Evolutionary conservation across 768 basidiomycete species (phyloP), one percentile per base, ranked within the genome.

Genomic region (Pisolithus orientalis): DNA sequence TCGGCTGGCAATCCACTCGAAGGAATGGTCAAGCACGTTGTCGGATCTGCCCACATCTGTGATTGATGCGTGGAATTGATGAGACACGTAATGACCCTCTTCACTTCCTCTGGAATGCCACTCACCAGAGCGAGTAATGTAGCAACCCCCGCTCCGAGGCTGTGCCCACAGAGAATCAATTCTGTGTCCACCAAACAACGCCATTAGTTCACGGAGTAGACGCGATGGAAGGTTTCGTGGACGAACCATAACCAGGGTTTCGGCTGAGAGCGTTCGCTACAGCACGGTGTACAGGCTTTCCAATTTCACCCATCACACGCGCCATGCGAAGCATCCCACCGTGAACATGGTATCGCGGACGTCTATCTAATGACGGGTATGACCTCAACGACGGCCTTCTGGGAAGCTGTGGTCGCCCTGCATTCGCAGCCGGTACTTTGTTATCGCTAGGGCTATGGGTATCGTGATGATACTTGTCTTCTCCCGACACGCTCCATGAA

Each of bases 21-120:
- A 43, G 75, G 71, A 37, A 76, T 72, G 6, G 80, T 93, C 39
- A 85, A 72, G 56, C 90, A 90, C 2, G 84, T 91, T 56, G 71
- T 76, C 17, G 87, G 87, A 62, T 90, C 87, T 1, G 89, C 87
- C 90, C 90, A 93, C 80, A 87, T 85, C 89, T 90, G 49, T 34
- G 31, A 25, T 40, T 14, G 39, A 4, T 55, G 40, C 40, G 44
- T 56, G 21, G 28, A n/a, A 25, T 38, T 50, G 44, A 39, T 38
- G 25, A 42, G 17, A 17, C n/a, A 21, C 44, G 43, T 14, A 45
- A n/a, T 39, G 13, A 16, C 9, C 16, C 1, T n/a, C 24, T 53
- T 40, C 31, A 25, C 6, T 11, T 29, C 34, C 6, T 45, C 49
- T 25, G 13, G 14, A 5, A 39, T 16, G 7, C 44, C 31, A 66